Conservation (phyloP, 306 rosid species). For the Cucurbita argyrosperma region DNA sequence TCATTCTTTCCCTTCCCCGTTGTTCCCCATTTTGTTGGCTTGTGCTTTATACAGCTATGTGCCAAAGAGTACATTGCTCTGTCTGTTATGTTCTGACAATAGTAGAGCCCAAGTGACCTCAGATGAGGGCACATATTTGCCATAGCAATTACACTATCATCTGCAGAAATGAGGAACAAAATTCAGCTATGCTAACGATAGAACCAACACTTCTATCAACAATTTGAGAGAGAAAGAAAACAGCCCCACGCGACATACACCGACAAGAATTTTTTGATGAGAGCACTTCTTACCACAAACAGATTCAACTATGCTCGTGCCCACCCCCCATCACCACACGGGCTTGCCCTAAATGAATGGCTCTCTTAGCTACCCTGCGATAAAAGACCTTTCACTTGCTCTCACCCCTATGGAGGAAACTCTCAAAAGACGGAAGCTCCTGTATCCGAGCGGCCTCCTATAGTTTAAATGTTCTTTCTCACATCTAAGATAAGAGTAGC, state of each 20-base stretch:
- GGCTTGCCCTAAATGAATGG: too few species aligned
- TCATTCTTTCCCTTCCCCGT: slow-evolving; percentile 46
- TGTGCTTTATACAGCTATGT: slow-evolving; percentile 53
- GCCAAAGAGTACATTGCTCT: slow-evolving; percentile 91
- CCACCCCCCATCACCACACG: too few species aligned
- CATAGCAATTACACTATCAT: slow-evolving; percentile 88
- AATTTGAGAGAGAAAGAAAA: not conserved
- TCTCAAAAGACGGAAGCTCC: not conserved
- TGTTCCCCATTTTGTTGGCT: slow-evolving; percentile 48
- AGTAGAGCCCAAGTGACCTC: slow-evolving; percentile 79
- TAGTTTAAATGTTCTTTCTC: not conserved
- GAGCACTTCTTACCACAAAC: not conserved
- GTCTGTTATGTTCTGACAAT: slow-evolving; percentile 88
- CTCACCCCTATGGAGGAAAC: not conserved
- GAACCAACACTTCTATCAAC: not conserved
- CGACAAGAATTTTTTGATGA: not conserved
- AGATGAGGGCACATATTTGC: slow-evolving; percentile 62
- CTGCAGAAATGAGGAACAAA: slow-evolving; percentile 24
- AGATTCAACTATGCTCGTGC: not conserved
- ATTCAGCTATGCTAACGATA: not conserved
- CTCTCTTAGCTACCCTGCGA: too few species aligned
- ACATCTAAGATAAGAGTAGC: not conserved
- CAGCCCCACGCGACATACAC: not conserved
- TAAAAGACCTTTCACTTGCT: not conserved
- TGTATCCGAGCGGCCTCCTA: not conserved